phyloP scores from a whole-genome alignment of 805 yeast genomes.

The Saturnispora gosingensis region DNA sequence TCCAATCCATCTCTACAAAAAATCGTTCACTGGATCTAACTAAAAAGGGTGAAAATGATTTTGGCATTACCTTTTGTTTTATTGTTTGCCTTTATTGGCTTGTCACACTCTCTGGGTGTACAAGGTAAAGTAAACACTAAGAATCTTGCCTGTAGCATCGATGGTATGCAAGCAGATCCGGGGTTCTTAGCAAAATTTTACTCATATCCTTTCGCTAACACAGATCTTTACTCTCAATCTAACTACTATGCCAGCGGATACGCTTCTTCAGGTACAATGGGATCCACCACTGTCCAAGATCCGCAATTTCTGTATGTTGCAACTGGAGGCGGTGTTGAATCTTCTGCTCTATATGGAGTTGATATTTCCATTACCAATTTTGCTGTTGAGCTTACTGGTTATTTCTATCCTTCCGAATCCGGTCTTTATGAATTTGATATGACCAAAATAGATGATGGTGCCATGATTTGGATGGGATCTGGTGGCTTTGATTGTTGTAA shows the following conservation, averaged over 20 bases:
- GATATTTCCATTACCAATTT: slow-evolving; percentile 8
- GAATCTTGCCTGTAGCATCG: not conserved
- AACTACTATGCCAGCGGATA: slow-evolving; percentile 7
- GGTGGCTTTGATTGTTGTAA: slow-evolving; percentile 30
- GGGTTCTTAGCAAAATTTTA: not conserved
- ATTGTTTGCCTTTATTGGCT: not conserved
- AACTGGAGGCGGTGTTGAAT: not conserved
- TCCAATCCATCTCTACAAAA: no score
- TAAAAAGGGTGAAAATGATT: not conserved
- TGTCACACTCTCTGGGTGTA: not conserved
- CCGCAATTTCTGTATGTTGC: slow-evolving; percentile 5
- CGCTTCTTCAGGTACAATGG: not conserved
- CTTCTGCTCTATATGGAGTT: slow-evolving; percentile 7
- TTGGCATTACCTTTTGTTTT: not conserved
- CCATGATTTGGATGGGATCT: slow-evolving; percentile 26
- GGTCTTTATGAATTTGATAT: slow-evolving; percentile 24
- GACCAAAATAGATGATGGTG: slow-evolving; percentile 25
- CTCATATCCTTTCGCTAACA: not conserved
- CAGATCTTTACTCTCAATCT: slow-evolving; percentile 3
- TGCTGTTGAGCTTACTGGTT: slow-evolving; percentile 14
- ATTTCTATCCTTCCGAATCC: slow-evolving; percentile 19
- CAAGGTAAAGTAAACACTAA: not conserved
- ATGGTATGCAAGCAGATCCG: not conserved
- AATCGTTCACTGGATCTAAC: no score
- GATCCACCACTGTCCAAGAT: slow-evolving; percentile 5